Evolutionary conservation across 2,329 filamentous ascomycete genomes (phyloP).

Genomic region (Teratosphaeria destructans): DNA sequence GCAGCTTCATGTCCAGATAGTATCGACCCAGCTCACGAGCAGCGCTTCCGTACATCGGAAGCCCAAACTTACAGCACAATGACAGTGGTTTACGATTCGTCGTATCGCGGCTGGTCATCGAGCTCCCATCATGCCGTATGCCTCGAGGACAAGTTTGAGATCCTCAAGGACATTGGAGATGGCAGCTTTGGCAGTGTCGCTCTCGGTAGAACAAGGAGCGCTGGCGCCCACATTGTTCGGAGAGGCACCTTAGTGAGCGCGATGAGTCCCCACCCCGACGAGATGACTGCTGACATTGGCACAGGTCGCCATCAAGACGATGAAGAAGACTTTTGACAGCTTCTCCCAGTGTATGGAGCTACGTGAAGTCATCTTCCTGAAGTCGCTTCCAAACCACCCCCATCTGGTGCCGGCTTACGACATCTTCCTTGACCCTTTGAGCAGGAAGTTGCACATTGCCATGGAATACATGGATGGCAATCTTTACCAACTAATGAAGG

Average conservation of each 20-base stretch:
- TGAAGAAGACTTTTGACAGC: conserved; percentile 99
- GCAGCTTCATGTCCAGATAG: conserved; percentile 18
- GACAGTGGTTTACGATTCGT: conserved; percentile 63
- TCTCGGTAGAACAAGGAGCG: conserved; percentile 80
- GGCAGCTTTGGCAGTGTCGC: conserved; percentile 96
- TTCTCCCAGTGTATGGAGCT: conserved; percentile 84
- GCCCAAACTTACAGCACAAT: conserved; percentile 40
- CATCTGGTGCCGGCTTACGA: conserved; percentile 96
- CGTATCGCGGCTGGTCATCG: conserved; percentile 52
- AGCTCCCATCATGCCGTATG: conserved; percentile 41
- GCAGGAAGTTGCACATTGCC: conserved; percentile 89
- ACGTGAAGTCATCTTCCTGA: conserved; percentile 91
- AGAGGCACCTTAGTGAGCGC: conserved; percentile 79
- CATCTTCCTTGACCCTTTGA: conserved; percentile 94
- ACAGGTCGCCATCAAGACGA: conserved; percentile 97
- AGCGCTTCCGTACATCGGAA: conserved; percentile 13
- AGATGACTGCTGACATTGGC: conserved; percentile 7
- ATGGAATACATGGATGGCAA: conserved; percentile 99
- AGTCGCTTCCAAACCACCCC: conserved; percentile 74
- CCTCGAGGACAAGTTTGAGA: conserved; percentile 90
- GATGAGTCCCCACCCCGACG: background rate
- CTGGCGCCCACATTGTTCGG: conserved; percentile 77
- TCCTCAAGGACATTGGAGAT: conserved; percentile 96
- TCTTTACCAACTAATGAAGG: conserved; percentile 97
- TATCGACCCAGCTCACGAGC: conserved; percentile 7